Evolutionary conservation across 2,329 filamentous ascomycete species (phyloP).

Genomic region (Ceratocystis huliohia): DNA sequence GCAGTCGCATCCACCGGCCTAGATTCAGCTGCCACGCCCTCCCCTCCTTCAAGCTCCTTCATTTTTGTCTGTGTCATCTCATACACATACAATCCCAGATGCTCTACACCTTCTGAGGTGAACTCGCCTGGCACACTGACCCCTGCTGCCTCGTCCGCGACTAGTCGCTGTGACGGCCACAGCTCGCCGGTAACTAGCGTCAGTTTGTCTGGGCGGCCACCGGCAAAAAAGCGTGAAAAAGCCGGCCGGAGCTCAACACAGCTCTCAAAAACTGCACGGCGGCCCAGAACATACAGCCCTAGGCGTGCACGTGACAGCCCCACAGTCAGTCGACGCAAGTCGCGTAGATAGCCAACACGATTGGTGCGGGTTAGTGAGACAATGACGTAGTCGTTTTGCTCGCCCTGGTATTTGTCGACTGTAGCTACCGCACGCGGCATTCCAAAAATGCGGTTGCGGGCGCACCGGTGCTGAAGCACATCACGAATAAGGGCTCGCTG

Average conservation of each 20-base stretch:
- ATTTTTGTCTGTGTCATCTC: constrained; percentile 71
- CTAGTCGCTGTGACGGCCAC: constrained; percentile 53
- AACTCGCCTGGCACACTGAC: constrained; percentile 42
- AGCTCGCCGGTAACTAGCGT: constrained; percentile 74
- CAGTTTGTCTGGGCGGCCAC: constrained; percentile 60
- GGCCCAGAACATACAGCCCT: constrained; percentile 83
- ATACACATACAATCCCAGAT: constrained; percentile 88
- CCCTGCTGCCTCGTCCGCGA: constrained; percentile 30
- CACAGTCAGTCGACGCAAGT: constrained; percentile 85
- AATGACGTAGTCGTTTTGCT: constrained; percentile 98
- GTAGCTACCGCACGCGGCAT: constrained; percentile 82
- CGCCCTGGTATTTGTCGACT: constrained; percentile 97
- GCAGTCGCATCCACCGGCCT: constrained; percentile 22
- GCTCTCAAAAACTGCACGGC: constrained; percentile 74
- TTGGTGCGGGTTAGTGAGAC: constrained; percentile 83
- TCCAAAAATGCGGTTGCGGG: constrained; percentile 71
- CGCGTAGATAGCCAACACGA: constrained; percentile 80
- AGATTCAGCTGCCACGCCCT: constrained; percentile 26
- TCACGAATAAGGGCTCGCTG: constrained; percentile 81
- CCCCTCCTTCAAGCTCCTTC: constrained; percentile 33
- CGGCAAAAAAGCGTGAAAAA: constrained; percentile 61
- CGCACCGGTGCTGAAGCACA: constrained; percentile 72
- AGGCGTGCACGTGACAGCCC: constrained; percentile 84
- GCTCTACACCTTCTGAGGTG: constrained; percentile 81
- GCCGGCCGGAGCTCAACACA: constrained; percentile 80